These are phyloP conservation scores for Ammopiptanthus mongolicus DNA, from an alignment of 306 rosid genomes.

Conservation along the genomic window DNA sequence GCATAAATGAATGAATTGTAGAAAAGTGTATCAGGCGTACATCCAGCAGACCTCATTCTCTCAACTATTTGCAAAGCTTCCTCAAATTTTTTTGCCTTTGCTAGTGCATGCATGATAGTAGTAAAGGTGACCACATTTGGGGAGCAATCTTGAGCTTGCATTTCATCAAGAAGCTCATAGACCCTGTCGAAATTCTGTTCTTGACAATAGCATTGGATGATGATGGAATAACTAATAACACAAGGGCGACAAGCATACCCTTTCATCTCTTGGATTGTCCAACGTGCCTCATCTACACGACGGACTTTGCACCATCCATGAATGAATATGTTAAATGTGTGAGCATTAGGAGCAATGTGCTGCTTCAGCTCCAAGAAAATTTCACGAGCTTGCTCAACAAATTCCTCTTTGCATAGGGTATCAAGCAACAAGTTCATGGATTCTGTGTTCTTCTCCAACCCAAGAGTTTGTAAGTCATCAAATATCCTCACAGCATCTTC, in stretches of 20 bases:
- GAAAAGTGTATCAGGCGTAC: constrained; percentile 60
- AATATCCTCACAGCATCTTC: constrained; percentile 61
- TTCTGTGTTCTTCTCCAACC: constrained; percentile 67
- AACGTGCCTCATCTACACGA: constrained; percentile 78
- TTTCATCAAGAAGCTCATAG: constrained; percentile 77
- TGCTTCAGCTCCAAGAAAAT: constrained; percentile 60
- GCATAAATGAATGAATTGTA: constrained; percentile 67
- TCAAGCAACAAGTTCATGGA: constrained; percentile 87
- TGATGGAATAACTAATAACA: constrained; percentile 72
- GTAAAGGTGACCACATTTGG: constrained; percentile 75
- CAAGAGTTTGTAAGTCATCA: constrained; percentile 57
- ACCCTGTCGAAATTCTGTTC: constrained; percentile 46
- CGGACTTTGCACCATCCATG: constrained; percentile 87
- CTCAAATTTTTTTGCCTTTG: constrained; percentile 55
- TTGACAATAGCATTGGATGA: constrained; percentile 55
- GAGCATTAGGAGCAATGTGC: constrained; percentile 61
- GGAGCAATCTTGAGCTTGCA: constrained; percentile 60
- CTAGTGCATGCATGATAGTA: constrained; percentile 52
- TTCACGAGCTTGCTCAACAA: constrained; percentile 62
- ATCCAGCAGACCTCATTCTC: constrained; percentile 58
- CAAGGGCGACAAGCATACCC: constrained; percentile 71
- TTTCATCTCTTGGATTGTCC: constrained; percentile 93
- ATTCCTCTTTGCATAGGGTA: constrained; percentile 74
- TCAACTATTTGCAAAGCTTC: constrained; percentile 57
- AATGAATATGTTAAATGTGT: constrained; percentile 74